These are phyloP conservation scores for Sugiyamaella smithiae DNA, from an alignment of 805 yeast species.

Conservation along the genomic window DNA sequence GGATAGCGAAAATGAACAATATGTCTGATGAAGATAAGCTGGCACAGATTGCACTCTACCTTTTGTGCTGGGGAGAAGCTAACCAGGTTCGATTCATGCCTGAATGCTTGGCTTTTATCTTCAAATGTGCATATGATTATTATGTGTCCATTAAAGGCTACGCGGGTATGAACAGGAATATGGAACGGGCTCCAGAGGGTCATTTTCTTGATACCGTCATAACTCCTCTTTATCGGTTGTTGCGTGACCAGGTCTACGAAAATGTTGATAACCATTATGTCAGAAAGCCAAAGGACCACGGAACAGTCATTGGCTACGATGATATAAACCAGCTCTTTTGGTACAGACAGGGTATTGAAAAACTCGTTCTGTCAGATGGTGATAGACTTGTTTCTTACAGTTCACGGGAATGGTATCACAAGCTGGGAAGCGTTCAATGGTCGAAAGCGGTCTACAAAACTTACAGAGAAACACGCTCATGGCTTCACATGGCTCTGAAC, in stretches of 20 bases:
- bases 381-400: constrained; percentile 52
- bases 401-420: constrained; percentile 52
- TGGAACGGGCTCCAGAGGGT: constrained; percentile 12
- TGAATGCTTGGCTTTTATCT: constrained; percentile 80
- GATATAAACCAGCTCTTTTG: constrained; percentile 87
- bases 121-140: constrained; percentile 73
- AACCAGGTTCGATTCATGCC: constrained; percentile 85
- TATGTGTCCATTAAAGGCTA: constrained; percentile 41
- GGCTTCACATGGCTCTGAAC: constrained; percentile 93
- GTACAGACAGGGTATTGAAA: constrained; percentile 68
- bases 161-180: neutral
- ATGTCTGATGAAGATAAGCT: constrained; percentile 53
- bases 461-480: constrained; percentile 85
- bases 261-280: constrained; percentile 43
- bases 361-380: constrained; percentile 47
- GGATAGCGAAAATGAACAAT: constrained; percentile 49
- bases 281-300: constrained; percentile 60
- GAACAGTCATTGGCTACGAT: constrained; percentile 75
- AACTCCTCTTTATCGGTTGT: constrained; percentile 68
- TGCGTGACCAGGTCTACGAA: constrained; percentile 53
- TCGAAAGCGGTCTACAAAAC: constrained; percentile 66
- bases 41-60: constrained; percentile 63
- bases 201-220: constrained; percentile 60
- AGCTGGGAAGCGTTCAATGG: constrained; percentile 63
- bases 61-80: constrained; percentile 88